These are phyloP conservation scores for Coemansia sp. DNA, from an alignment of 192 early-diverging fungal genomes.

Conservation along the genomic window DNA sequence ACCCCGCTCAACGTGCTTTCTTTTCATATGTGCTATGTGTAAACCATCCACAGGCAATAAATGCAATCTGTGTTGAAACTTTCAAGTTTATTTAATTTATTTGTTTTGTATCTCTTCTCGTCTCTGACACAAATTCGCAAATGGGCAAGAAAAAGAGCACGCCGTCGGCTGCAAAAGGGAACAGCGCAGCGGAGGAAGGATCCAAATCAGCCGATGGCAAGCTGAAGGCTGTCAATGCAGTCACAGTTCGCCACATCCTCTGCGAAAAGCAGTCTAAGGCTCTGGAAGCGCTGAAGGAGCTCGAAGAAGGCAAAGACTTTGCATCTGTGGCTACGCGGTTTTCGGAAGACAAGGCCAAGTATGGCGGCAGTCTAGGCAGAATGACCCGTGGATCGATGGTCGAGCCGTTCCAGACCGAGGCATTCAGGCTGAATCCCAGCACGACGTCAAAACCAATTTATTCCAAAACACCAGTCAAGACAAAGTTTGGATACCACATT, in stretches of 20 bases:
- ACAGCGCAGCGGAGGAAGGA: background rate
- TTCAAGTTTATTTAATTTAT: too few relatives aligned
- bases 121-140: conserved; percentile 2
- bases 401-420: conserved; percentile 77
- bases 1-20: background rate
- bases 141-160: conserved; percentile 28
- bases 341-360: conserved; percentile 84
- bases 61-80: too few relatives aligned
- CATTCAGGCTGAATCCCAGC: conserved; percentile 73
- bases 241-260: conserved; percentile 77
- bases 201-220: conserved; percentile 45
- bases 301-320: conserved; percentile 62
- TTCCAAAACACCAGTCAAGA: conserved; percentile 75
- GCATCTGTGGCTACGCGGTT: conserved; percentile 72
- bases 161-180: conserved; percentile 5
- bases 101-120: background rate
- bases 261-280: conserved; percentile 81
- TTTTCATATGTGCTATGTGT: background rate
- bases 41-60: background rate
- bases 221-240: conserved; percentile 65
- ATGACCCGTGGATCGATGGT: conserved; percentile 75
- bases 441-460: conserved; percentile 64
- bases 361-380: conserved; percentile 79
- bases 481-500: conserved; percentile 78
- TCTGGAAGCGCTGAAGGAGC: conserved; percentile 67